phyloP scores from a whole-genome alignment of 371 early-diverging fungal species.

The Cokeromyces recurvatus region DNA sequence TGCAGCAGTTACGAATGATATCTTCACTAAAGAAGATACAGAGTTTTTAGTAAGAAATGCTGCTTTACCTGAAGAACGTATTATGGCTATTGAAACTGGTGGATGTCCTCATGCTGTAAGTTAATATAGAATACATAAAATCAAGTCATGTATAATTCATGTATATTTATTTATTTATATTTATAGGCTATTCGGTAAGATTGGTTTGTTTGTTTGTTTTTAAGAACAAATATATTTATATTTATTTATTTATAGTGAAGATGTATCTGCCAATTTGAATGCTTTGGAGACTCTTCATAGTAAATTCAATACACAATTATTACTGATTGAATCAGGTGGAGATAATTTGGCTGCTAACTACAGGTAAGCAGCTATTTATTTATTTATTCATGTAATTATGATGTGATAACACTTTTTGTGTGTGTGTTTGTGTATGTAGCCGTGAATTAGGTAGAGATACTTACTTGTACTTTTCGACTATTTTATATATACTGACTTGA shows the following conservation, averaged over 20 bases:
- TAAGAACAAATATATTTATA: too few relatives aligned
- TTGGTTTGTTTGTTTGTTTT: too few relatives aligned
- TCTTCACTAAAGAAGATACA: slow-evolving; percentile 88
- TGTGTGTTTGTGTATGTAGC: too few relatives aligned
- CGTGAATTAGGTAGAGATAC: slow-evolving; percentile 47
- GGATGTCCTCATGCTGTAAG: slow-evolving; percentile 93
- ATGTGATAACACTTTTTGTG: slow-evolving; percentile 1
- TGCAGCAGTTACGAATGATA: slow-evolving; percentile 86
- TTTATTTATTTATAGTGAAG: slow-evolving; percentile 67
- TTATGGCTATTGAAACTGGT: slow-evolving; percentile 90
- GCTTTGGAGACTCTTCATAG: slow-evolving; percentile 86
- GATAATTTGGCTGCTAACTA: slow-evolving; percentile 94
- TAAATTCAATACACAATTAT: slow-evolving; percentile 73
- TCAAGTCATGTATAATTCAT: neutral
- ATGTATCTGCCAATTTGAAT: slow-evolving; percentile 90
- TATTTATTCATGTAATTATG: neutral
- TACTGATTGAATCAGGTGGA: slow-evolving; percentile 90
- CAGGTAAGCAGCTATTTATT: slow-evolving; percentile 40
- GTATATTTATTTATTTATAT: neutral
- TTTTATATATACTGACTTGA: slow-evolving; percentile 11
- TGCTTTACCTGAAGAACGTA: slow-evolving; percentile 83
- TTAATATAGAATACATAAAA: too few relatives aligned
- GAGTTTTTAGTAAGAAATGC: slow-evolving; percentile 87
- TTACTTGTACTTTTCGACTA: slow-evolving; percentile 9
- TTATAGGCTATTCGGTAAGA: slow-evolving; percentile 46